phyloP scores from a whole-genome alignment of 2,329 filamentous ascomycete species.

The Didymosphaeria variabile region DNA sequence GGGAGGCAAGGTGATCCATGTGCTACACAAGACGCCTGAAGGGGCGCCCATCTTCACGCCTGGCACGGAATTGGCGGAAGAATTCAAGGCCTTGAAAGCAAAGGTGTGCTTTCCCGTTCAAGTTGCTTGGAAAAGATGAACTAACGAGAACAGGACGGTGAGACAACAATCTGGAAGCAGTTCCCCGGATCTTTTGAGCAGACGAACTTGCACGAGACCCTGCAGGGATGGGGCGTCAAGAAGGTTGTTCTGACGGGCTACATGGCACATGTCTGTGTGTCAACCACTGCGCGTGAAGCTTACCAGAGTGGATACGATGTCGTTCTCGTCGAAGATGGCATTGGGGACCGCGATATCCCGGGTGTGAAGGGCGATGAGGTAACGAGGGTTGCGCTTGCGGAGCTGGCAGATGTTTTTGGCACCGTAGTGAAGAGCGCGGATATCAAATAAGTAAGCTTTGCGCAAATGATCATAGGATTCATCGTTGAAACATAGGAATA shows the following conservation, averaged over 20 bases:
- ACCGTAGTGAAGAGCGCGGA: conserved; percentile 65
- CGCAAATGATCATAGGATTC: neutral
- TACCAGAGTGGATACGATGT: conserved; percentile 71
- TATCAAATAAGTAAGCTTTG: conserved; percentile 47
- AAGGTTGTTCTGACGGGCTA: conserved; percentile 71
- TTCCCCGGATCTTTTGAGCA: conserved; percentile 68
- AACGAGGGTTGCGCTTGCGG: conserved; percentile 59
- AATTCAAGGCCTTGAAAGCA: conserved; percentile 68
- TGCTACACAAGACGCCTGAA: conserved; percentile 66
- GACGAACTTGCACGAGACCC: conserved; percentile 65
- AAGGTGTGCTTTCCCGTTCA: conserved; percentile 23
- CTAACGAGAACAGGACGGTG: conserved; percentile 49
- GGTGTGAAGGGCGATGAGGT: conserved; percentile 66
- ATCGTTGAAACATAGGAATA: neutral
- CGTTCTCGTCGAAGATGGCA: conserved; percentile 67
- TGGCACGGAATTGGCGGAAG: conserved; percentile 65
- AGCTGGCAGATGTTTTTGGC: conserved; percentile 71
- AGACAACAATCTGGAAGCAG: conserved; percentile 66
- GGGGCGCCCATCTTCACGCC: conserved; percentile 74
- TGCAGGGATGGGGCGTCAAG: conserved; percentile 61
- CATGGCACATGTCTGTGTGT: conserved; percentile 73
- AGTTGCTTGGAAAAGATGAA: neutral
- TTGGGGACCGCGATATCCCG: conserved; percentile 73
- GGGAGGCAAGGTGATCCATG: conserved; percentile 66
- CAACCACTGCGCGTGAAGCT: conserved; percentile 69